Base-by-base conservation (phyloP, 2,329 filamentous ascomycete genomes). In the Colletotrichum sp. region DNA sequence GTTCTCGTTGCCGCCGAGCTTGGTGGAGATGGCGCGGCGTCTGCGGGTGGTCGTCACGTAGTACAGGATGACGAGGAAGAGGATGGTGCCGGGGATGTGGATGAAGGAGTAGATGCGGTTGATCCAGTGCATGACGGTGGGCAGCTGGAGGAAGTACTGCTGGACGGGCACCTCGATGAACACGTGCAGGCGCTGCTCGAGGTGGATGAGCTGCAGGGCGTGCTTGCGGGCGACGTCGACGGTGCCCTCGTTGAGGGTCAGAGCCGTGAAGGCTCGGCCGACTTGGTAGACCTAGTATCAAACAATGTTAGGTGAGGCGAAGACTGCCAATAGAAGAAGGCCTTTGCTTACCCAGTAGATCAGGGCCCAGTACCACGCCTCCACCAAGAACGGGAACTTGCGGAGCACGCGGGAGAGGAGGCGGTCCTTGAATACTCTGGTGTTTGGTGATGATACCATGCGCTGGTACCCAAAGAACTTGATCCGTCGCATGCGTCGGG, bases 21-120 rank as follows among this genome's bases (percentile, higher is more conserved):
- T 80, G 16, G 82, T 80, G 60, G 80, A 71, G 64, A 80, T 75
- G 59, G 79, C 79, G 32, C 81, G 82, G 36, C 89, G 86, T 81
- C 90, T 90, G 68, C 88, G 88, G 9, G 91, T 92, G 28, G 92
- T 94, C 63, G 93, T 94, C 81, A 93, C 90, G 85, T 93, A 94
- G 85, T 91, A 95, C 6, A 95, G 88, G 81, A 91, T 89, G 48
- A 89, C 85, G 19, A 88, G 82, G 80, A 94, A 95, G 60, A 93
- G 88, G 78, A 95, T 95, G 8, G 93, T 95, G 16, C 93, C 93
- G 1, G 93, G 94, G 74, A 95, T 95, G 82, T 95, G 94, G 80
- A 95, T 94, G 84, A 94, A 95, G 8, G 93, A 94, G 84, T 95
- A 95, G 32, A 91, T 88, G 80, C 93, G 90, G 84, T 95, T 95